Evolutionary conservation across 2,329 filamentous ascomycete genomes (phyloP), one percentile per base, ranked within the genome.

Genomic region (Hypoxylon sp.): DNA sequence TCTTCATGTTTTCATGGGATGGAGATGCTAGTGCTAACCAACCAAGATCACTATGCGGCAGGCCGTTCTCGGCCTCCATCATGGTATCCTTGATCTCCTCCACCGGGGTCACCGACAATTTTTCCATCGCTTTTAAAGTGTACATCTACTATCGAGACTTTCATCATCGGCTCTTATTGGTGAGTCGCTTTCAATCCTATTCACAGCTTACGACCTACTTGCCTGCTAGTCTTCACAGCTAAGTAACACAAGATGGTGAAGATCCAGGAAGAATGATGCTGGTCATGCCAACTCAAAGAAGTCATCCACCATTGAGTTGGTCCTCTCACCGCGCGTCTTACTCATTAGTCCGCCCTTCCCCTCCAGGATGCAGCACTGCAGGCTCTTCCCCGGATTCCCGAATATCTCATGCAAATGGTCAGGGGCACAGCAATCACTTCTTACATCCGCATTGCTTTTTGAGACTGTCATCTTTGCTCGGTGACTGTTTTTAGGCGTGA

Each of bases 21-120:
- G 21, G 51, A 57, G 46, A 50, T 57, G 39, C 21, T 67, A 53
- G 57, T 59, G 57, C 29, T n/a, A 51, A 51, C 55, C 62, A 54
- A 60, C 62, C 55, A 59, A 54, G 39, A 58, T 53, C 35, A 46
- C 24, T 19, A 24, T 17, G 19, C 8, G 44, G 27, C n/a, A 62
- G 57, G 54, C 65, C 65, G 68, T 10, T 61, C 55, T 62, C 68
- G 68, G 68, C 62, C 59, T 69, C 51, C 31, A 57, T 31, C 32
- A 56, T 31, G 39, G 37, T 27, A 60, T 51, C 46, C 65, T 68
- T 65, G 53, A 37, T 53, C 54, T 47, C 68, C 68, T 68, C 65
- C 56, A 68, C 58, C 68, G 68, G 68, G 29, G 52, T 66, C 48
- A 64, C 68, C 68, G 68, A 70, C 65, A 58, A n/a, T 47, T 54